These are phyloP conservation scores for Suhomyces choctaworum DNA, from an alignment of 1,139 yeast genomes.

Conservation along the genomic window DNA sequence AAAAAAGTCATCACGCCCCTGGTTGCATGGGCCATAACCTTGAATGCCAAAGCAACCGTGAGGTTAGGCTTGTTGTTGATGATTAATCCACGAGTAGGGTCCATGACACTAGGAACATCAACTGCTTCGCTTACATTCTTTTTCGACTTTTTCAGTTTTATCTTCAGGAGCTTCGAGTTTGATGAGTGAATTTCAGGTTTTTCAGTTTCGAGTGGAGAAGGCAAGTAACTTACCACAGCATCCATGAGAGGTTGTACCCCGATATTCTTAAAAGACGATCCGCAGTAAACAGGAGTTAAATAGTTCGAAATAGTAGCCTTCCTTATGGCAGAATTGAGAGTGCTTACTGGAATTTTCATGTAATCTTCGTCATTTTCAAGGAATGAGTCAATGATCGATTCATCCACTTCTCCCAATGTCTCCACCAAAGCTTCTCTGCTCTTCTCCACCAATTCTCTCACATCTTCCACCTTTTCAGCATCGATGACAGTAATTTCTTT, in stretches of 20 bases:
- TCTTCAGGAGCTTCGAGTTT: slow-evolving; percentile 14
- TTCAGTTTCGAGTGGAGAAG: slow-evolving; percentile 71
- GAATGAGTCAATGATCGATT: slow-evolving; percentile 70
- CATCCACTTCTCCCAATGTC: slow-evolving; percentile 80
- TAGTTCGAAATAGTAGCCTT: slow-evolving; percentile 57
- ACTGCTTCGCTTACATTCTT: slow-evolving; percentile 17
- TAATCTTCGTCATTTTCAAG: slow-evolving; percentile 72
- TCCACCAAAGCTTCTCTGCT: slow-evolving; percentile 81
- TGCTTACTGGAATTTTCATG: slow-evolving; percentile 54
- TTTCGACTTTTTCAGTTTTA: slow-evolving; percentile 16
- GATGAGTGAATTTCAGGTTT: slow-evolving; percentile 54
- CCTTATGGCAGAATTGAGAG: slow-evolving; percentile 60
- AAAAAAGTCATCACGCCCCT: slow-evolving; percentile 85
- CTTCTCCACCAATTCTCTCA: slow-evolving; percentile 49
- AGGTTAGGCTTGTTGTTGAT: slow-evolving; percentile 57
- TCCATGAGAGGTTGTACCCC: slow-evolving; percentile 96
- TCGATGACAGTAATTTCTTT: slow-evolving; percentile 52
- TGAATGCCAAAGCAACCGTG: slow-evolving; percentile 85
- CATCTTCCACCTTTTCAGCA: slow-evolving; percentile 34
- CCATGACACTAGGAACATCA: slow-evolving; percentile 37
- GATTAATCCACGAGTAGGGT: slow-evolving; percentile 48
- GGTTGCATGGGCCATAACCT: slow-evolving; percentile 81
- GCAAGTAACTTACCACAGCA: slow-evolving; percentile 73
- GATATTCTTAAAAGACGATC: slow-evolving; percentile 87
- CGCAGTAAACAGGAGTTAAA: slow-evolving; percentile 83